Conservation (phyloP, 108 stramenopile species). For the Skeletonema tropicum region DNA sequence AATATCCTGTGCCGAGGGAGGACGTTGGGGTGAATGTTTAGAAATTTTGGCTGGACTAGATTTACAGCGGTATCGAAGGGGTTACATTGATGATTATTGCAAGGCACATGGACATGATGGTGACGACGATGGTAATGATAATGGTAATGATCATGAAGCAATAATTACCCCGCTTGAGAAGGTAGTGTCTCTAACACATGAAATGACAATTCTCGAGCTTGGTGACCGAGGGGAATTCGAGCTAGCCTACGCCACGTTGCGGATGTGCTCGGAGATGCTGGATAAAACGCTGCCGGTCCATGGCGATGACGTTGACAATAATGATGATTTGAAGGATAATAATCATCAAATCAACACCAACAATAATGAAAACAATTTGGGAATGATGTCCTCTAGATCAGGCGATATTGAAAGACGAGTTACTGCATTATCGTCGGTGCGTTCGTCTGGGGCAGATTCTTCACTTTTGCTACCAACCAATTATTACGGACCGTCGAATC, state of each 20-base stretch:
- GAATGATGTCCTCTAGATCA: slow-evolving; percentile 36
- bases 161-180: slow-evolving; percentile 24
- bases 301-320: slow-evolving; percentile 21
- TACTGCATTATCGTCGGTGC: slow-evolving; percentile 57
- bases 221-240: slow-evolving; percentile 54
- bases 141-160: slow-evolving; percentile 1
- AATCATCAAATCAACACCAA: not conserved
- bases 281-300: slow-evolving; percentile 19
- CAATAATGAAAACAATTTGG: slow-evolving; percentile 8
- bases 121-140: slow-evolving; percentile 6
- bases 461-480: slow-evolving; percentile 37
- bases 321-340: not conserved
- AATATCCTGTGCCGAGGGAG: slow-evolving; percentile 31
- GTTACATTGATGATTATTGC: slow-evolving; percentile 18
- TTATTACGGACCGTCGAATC: slow-evolving; percentile 53
- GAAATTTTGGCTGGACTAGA: slow-evolving; percentile 44
- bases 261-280: slow-evolving; percentile 42
- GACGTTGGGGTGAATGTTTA: slow-evolving; percentile 71
- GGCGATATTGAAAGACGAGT: slow-evolving; percentile 68
- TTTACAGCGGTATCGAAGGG: slow-evolving; percentile 20
- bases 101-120: slow-evolving; percentile 6
- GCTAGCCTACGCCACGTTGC: slow-evolving; percentile 53
- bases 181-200: slow-evolving; percentile 52
- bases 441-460: slow-evolving; percentile 19
- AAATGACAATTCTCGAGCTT: slow-evolving; percentile 67